These are phyloP conservation scores for Penicillium bovifimosum DNA, from an alignment of 495 filamentous ascomycete genomes.

Conservation along the genomic window DNA sequence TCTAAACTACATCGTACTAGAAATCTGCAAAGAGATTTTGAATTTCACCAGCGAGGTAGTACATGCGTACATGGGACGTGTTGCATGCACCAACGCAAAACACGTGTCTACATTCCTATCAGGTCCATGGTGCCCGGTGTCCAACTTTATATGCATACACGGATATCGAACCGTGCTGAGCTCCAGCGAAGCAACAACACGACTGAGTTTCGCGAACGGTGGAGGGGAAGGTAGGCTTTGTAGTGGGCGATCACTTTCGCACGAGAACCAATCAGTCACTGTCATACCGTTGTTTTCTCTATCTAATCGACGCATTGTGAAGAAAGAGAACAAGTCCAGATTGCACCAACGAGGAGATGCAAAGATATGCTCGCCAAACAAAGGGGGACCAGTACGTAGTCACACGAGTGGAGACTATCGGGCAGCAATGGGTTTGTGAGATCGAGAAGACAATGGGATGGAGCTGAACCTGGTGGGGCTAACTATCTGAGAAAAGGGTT, in stretches of 20 bases:
- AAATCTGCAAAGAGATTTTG: no score
- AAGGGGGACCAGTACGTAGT: not conserved
- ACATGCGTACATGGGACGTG: no score
- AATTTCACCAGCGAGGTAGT: no score
- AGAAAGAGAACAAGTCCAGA: not conserved
- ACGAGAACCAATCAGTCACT: conserved; percentile 1
- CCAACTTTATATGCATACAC: no score
- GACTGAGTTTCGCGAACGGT: not conserved
- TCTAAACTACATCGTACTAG: not conserved
- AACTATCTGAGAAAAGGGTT: not conserved
- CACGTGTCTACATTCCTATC: no score
- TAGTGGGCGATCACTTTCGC: not conserved
- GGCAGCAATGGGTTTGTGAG: not conserved
- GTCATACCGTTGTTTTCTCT: not conserved
- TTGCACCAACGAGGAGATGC: not conserved
- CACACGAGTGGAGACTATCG: not conserved
- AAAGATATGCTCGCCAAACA: not conserved
- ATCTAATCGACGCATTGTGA: not conserved
- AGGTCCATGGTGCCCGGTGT: no score
- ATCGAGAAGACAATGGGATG: not conserved
- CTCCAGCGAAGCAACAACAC: not conserved
- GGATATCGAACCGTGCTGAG: no score
- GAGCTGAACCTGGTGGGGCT: not conserved
- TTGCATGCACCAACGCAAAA: no score
- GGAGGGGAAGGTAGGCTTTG: not conserved